phyloP scores from a whole-genome alignment of 176 grass and related monocot genomes.

The Themeda triandra region DNA sequence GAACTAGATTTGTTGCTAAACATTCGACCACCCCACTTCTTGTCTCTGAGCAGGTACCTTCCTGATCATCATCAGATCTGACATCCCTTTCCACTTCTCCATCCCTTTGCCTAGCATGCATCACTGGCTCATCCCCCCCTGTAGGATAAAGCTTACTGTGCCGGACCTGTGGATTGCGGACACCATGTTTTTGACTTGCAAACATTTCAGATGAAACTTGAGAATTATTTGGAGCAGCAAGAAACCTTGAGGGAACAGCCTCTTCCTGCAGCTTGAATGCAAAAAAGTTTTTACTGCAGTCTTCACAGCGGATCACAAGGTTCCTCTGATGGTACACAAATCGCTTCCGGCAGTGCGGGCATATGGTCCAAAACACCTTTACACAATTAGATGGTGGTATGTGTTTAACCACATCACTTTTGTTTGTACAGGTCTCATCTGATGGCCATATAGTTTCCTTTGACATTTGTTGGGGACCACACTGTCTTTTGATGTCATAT shows the following conservation, averaged over 20 bases:
- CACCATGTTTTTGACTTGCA: conserved; percentile 20
- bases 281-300: conserved; percentile 23
- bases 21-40: background rate
- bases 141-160: background rate
- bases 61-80: background rate
- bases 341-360: conserved; percentile 14
- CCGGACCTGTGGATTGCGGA: conserved; percentile 5
- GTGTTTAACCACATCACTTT: conserved; percentile 13
- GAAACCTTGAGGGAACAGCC: conserved; percentile 15
- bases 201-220: background rate
- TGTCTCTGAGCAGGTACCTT: background rate
- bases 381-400: background rate
- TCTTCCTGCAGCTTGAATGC: conserved; percentile 43
- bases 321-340: conserved; percentile 27
- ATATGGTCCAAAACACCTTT: conserved; percentile 28
- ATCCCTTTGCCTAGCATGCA: background rate
- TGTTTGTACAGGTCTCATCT: conserved; percentile 14
- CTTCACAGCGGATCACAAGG: conserved; percentile 11
- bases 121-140: background rate
- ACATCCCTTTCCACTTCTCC: background rate
- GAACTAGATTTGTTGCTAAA: background rate
- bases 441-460: background rate
- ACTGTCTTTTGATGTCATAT: conserved; percentile 42
- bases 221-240: conserved; percentile 4
- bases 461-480: background rate